Conservation (phyloP, 2,329 filamentous ascomycete genomes). For the Mycogone perniciosa region DNA sequence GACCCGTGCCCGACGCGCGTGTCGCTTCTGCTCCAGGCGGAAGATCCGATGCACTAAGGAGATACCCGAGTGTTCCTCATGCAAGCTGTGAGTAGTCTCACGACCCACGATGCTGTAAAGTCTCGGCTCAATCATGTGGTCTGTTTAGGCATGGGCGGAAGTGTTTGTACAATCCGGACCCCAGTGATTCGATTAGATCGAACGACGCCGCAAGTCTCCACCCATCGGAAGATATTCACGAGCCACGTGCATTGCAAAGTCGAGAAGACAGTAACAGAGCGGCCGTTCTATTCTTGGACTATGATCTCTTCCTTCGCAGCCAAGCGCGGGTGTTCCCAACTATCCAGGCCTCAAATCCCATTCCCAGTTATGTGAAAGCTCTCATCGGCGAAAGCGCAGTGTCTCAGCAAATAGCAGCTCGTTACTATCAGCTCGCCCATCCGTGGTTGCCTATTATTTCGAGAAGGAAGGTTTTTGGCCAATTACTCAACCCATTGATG, state of each 20-base stretch:
- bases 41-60: constrained; percentile 7
- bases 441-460: constrained; percentile 6
- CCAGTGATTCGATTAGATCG: background rate
- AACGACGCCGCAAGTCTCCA: background rate
- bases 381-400: background rate
- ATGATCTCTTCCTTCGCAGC: constrained; percentile 2
- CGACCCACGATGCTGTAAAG: background rate
- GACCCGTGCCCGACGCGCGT: background rate
- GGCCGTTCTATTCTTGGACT: constrained; percentile 4
- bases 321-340: background rate
- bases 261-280: background rate
- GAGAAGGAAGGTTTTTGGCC: constrained; percentile 2
- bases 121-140: background rate
- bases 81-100: constrained; percentile 4
- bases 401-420: background rate
- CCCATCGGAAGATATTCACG: background rate
- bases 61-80: constrained; percentile 3
- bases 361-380: background rate
- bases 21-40: constrained; percentile 2
- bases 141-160: background rate
- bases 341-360: background rate
- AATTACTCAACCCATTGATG: constrained; percentile 5
- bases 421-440: background rate
- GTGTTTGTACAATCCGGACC: constrained; percentile 1
- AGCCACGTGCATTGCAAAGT: background rate